Evolutionary conservation across 169 alveolate genomes (phyloP), one percentile per base, ranked within the genome.

Genomic region (Plasmodium cynomolgi): DNA sequence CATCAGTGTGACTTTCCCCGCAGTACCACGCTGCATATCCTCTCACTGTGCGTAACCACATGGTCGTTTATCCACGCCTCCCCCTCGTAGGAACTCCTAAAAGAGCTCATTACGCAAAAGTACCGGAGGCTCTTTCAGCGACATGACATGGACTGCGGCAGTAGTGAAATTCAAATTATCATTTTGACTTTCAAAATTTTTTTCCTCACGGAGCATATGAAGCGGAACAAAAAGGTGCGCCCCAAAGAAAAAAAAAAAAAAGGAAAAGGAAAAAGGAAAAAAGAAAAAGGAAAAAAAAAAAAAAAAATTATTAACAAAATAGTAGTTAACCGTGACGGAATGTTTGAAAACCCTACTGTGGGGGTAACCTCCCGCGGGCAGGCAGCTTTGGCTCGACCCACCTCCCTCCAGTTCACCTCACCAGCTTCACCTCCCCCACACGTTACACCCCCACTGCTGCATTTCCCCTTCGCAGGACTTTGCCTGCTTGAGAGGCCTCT

Each of bases 91-190:
- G 91, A 90, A 58, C 84, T 90, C 8, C 54, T 90, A 47, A 90
- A 90, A 41, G 94, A 90, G 23, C 85, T 90, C 41, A 90, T 90
- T 26, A 90, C 94, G 11, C 94, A 90, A 68, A 90, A 90, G 8
- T 90, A 90, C 47, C 41, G 94, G 34, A 90, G 68, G 74, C 37
- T 90, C 41, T 90, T 90, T 41, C 91, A 90, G 39, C 41, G 94
- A 31, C 94, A 90, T 47, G 88, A 72, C 8, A 90, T 58, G n/a
- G 94, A 90, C 34, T 90, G 94, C 73, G 94, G 94, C 17, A 90
- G 94, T 81, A 90, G 94, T 33, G 94, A 90, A 79, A 90, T 90
- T 62, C 94, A 90, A 81, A 90, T 90, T 8, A 90, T 90, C 44
- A 90, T 90, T 81, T 74, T 90, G 68, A 90, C 94, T 0, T 90